These are phyloP conservation scores for Insectozyma bohioensis DNA, from an alignment of 1,139 yeast species.

Conservation along the genomic window DNA sequence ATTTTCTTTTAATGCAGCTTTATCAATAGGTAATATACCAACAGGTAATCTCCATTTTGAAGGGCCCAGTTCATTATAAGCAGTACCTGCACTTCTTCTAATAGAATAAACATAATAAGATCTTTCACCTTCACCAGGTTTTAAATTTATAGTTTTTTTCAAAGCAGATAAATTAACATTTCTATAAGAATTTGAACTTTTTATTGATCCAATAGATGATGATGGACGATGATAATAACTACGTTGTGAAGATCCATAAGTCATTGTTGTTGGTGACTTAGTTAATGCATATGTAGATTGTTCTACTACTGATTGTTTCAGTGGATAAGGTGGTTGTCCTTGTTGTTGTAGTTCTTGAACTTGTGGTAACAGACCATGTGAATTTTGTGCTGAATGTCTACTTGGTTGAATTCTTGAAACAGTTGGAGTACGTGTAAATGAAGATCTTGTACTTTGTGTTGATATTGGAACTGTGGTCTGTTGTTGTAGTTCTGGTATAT, in stretches of 20 bases:
- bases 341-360: not conserved
- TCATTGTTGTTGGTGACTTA: constrained; percentile 3
- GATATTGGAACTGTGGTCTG: constrained; percentile 1
- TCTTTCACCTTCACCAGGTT: constrained; percentile 52
- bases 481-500: constrained; percentile 1
- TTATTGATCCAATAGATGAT: constrained; percentile 38
- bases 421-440: constrained; percentile 7
- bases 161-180: constrained; percentile 41
- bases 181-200: constrained; percentile 33
- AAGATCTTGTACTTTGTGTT: constrained; percentile 2
- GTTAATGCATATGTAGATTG: constrained; percentile 2
- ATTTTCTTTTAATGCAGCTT: constrained; percentile 25
- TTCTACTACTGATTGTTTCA: constrained; percentile 6
- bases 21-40: constrained; percentile 54
- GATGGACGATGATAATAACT: constrained; percentile 23
- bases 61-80: constrained; percentile 57
- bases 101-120: constrained; percentile 56
- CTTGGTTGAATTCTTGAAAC: constrained; percentile 3
- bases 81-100: constrained; percentile 52
- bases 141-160: constrained; percentile 35
- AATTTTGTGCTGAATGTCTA: constrained; percentile 5
- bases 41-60: constrained; percentile 64
- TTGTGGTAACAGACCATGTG: not conserved
- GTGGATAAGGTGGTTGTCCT: constrained; percentile 3
- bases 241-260: constrained; percentile 4